Conservation (phyloP, 371 early-diverging fungal genomes). For the Neoconidiobolus thromboides region DNA sequence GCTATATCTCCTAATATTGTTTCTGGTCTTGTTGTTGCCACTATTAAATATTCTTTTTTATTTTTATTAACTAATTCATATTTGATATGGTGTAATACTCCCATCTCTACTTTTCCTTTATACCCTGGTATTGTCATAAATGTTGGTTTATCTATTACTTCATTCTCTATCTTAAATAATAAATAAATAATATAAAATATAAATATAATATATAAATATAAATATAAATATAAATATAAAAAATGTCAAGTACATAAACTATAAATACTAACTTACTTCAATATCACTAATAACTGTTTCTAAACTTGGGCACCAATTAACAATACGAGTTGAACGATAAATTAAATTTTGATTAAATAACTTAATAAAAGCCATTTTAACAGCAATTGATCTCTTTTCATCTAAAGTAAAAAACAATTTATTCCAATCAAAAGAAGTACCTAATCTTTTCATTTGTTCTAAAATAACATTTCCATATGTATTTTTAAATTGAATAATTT, state of each 20-base stretch:
- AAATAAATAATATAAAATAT: slow-evolving; percentile 2
- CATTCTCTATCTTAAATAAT: slow-evolving; percentile 34
- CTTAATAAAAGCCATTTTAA: slow-evolving; percentile 72
- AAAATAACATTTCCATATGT: slow-evolving; percentile 35
- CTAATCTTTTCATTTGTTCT: slow-evolving; percentile 46
- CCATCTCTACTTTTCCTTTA: slow-evolving; percentile 57
- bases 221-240: too few species aligned
- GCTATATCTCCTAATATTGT: slow-evolving; percentile 99
- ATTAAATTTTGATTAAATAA: slow-evolving; percentile 76
- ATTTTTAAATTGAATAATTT: slow-evolving; percentile 77
- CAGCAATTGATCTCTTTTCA: slow-evolving; percentile 43
- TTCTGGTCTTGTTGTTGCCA: slow-evolving; percentile 97
- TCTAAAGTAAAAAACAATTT: slow-evolving; percentile 88
- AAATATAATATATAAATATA: too few species aligned
- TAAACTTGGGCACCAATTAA: slow-evolving; percentile 89
- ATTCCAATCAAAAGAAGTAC: slow-evolving; percentile 73
- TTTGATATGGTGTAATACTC: slow-evolving; percentile 44
- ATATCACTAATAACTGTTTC: slow-evolving; percentile 90
- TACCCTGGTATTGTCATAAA: slow-evolving; percentile 46
- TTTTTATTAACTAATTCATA: slow-evolving; percentile 12
- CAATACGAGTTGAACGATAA: slow-evolving; percentile 75
- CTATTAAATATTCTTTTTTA: slow-evolving; percentile 35
- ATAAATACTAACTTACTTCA: slow-evolving; percentile 30
- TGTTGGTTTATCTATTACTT: slow-evolving; percentile 36
- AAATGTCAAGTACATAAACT: too few species aligned